These are phyloP conservation scores for Aegle marmelos DNA, from an alignment of 345 rosid genomes.

Conservation along the genomic window DNA sequence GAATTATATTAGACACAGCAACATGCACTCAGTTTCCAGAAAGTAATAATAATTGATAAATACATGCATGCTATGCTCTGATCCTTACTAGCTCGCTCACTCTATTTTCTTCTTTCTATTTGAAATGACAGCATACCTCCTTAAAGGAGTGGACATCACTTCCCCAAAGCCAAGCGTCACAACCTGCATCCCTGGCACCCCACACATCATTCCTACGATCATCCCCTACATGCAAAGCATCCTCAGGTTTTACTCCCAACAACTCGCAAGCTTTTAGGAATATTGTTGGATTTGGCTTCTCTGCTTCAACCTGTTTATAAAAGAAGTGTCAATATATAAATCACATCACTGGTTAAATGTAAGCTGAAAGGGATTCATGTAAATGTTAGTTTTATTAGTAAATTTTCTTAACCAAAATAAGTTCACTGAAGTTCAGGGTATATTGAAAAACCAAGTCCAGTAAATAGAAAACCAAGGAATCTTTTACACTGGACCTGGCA, in stretches of 20 bases:
- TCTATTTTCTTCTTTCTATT: background rate
- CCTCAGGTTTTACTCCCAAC: constrained; percentile 84
- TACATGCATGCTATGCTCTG: background rate
- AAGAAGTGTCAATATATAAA: background rate
- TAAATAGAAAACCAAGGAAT: background rate
- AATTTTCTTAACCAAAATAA: background rate
- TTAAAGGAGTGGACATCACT: constrained; percentile 83
- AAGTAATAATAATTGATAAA: background rate
- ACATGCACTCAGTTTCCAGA: background rate
- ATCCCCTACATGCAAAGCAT: constrained; percentile 94
- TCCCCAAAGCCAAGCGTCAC: constrained; percentile 99
- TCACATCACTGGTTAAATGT: background rate
- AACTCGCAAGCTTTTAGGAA: constrained; percentile 92
- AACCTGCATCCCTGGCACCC: constrained; percentile 99
- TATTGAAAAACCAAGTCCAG: background rate
- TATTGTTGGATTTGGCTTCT: constrained; percentile 95
- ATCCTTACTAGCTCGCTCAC: background rate
- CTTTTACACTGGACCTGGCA: too few species aligned
- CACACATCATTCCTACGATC: constrained; percentile 97
- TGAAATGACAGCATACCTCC: constrained; percentile 46
- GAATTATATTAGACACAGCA: background rate
- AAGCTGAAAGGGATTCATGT: background rate
- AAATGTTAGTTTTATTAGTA: background rate
- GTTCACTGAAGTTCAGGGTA: background rate
- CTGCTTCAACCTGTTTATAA: constrained; percentile 75